These are phyloP conservation scores for Juglanconis sp. DNA, from an alignment of 2,329 filamentous ascomycete genomes.

Conservation along the genomic window DNA sequence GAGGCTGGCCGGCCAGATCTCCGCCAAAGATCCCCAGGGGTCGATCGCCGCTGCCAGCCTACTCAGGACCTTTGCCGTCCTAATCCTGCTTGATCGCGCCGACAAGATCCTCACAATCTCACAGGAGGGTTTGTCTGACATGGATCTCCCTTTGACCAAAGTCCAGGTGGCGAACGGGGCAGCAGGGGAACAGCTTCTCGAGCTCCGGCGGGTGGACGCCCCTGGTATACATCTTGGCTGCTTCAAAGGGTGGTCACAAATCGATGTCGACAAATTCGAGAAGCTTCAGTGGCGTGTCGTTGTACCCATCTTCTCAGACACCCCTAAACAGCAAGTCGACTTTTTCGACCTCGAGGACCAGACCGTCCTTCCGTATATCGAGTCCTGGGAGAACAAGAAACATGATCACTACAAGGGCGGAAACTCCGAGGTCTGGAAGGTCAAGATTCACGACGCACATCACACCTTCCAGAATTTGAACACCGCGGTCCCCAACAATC, in stretches of 20 bases:
- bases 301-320: constrained; percentile 14
- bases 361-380: constrained; percentile 15
- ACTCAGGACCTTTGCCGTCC: constrained; percentile 11
- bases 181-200: neutral
- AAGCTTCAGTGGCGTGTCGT: constrained; percentile 17
- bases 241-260: constrained; percentile 12
- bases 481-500: constrained; percentile 11
- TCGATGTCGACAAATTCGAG: constrained; percentile 12
- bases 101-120: constrained; percentile 11
- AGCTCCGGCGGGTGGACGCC: constrained; percentile 2
- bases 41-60: neutral
- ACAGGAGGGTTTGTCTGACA: neutral
- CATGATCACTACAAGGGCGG: constrained; percentile 19
- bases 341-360: constrained; percentile 16
- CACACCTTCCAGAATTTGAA: constrained; percentile 17
- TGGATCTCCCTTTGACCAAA: constrained; percentile 2
- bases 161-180: neutral
- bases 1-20: constrained; percentile 5
- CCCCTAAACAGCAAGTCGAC: constrained; percentile 5
- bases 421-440: constrained; percentile 19
- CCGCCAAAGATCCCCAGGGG: neutral
- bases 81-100: constrained; percentile 6
- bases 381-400: constrained; percentile 15
- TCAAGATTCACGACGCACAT: constrained; percentile 18
- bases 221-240: constrained; percentile 1